Evolutionary conservation across 164 flowering plant genomes (phyloP).

Genomic region (Dillenia turbinata): DNA sequence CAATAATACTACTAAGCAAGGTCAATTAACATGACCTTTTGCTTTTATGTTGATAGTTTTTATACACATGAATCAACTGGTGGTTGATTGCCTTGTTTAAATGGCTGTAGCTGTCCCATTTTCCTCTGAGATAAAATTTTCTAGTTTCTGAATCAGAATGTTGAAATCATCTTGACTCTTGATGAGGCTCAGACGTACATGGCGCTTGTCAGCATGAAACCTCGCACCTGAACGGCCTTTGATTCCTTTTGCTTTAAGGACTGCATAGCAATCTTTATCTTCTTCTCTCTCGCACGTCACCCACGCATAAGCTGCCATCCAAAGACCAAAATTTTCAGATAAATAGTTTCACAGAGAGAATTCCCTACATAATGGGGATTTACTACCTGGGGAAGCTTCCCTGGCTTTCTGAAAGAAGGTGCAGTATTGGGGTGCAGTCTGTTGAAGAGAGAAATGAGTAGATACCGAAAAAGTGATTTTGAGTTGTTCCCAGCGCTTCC

Average conservation of each 20-base stretch:
- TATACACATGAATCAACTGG: neutral
- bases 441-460: slow-evolving; percentile 41
- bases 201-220: slow-evolving; percentile 34
- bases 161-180: slow-evolving; percentile 45
- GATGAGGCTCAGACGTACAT: slow-evolving; percentile 53
- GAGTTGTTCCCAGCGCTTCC: slow-evolving; percentile 44
- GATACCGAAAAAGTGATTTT: slow-evolving; percentile 28
- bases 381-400: slow-evolving; percentile 57
- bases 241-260: slow-evolving; percentile 41
- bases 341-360: too few relatives aligned
- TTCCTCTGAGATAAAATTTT: slow-evolving; percentile 25
- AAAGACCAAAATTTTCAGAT: neutral
- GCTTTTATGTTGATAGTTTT: neutral
- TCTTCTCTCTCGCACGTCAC: slow-evolving; percentile 61
- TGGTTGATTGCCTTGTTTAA: slow-evolving; percentile 11
- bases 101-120: slow-evolving; percentile 8
- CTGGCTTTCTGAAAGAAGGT: slow-evolving; percentile 35
- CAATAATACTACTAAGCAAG: too few relatives aligned
- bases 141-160: slow-evolving; percentile 17
- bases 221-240: slow-evolving; percentile 39
- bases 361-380: too few relatives aligned
- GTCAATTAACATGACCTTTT: neutral
- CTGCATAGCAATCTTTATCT: slow-evolving; percentile 44
- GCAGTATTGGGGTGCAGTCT: slow-evolving; percentile 42
- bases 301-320: slow-evolving; percentile 69